phyloP scores from a whole-genome alignment of 257 asterid genomes.

The Solanum arcanum region DNA sequence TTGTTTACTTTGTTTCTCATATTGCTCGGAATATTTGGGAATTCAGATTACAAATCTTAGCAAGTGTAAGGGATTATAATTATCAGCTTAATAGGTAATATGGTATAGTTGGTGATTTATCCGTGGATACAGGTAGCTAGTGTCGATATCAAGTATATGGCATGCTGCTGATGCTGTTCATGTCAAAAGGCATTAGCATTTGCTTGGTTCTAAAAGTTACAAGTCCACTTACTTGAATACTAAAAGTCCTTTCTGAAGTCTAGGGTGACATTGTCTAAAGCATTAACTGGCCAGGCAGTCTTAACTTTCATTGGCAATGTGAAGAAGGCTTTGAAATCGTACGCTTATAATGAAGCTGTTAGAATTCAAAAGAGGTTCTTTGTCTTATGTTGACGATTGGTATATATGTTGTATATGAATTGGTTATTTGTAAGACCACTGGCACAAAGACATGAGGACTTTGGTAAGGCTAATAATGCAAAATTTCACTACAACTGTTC shows the following conservation, averaged over 20 bases:
- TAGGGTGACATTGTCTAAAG: neutral
- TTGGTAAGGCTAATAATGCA: neutral
- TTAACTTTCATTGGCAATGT: neutral
- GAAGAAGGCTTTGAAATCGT: neutral
- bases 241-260: neutral
- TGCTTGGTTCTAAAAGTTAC: neutral
- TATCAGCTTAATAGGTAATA: neutral
- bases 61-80: neutral
- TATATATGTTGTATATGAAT: neutral
- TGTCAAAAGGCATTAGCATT: neutral
- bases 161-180: neutral
- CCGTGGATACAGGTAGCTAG: neutral
- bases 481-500: neutral
- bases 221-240: neutral
- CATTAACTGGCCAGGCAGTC: neutral
- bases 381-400: neutral
- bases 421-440: neutral
- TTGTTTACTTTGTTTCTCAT: neutral
- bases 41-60: neutral
- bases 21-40: neutral
- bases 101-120: neutral
- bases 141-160: neutral
- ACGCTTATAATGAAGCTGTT: neutral
- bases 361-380: neutral
- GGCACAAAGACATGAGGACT: neutral